phyloP scores from a whole-genome alignment of 257 asterid species.

The Phtheirospermum japonicum region DNA sequence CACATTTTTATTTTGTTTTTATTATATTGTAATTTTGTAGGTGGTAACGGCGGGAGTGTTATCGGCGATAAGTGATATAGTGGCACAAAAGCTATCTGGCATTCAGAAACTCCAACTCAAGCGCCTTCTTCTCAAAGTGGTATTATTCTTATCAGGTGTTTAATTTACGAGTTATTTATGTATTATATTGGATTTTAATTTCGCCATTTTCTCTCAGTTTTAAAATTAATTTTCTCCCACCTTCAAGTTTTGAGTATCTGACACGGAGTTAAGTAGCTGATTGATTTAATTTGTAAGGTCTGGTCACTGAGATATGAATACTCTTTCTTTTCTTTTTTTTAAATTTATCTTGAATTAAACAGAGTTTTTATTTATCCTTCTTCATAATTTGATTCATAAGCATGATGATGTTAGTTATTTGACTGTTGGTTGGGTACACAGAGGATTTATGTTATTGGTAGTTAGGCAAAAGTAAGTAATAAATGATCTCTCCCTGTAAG shows the following conservation, averaged over 20 bases:
- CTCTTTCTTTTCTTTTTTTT: no score
- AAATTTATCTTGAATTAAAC: background rate
- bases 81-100: conserved; percentile 87
- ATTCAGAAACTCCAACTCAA: conserved; percentile 79
- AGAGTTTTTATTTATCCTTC: background rate
- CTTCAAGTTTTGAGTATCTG: background rate
- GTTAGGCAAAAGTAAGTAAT: conserved; percentile 8
- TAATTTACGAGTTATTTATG: background rate
- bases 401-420: background rate
- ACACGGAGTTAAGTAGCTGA: background rate
- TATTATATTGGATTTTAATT: background rate
- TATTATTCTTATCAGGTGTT: conserved; percentile 21
- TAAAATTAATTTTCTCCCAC: background rate
- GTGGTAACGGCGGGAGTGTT: conserved; percentile 75
- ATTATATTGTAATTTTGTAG: conserved; percentile 28
- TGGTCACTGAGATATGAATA: background rate
- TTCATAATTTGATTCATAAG: background rate
- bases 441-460: conserved; percentile 3
- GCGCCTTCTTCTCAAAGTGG: conserved; percentile 99
- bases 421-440: conserved; percentile 19
- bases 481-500: background rate
- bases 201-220: background rate
- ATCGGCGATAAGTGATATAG: conserved; percentile 85
- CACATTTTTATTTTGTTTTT: background rate
- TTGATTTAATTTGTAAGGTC: background rate